Evolutionary conservation across 345 rosid genomes (phyloP), one percentile per base, ranked within the genome.

Genomic region (Lepidium africanum): DNA sequence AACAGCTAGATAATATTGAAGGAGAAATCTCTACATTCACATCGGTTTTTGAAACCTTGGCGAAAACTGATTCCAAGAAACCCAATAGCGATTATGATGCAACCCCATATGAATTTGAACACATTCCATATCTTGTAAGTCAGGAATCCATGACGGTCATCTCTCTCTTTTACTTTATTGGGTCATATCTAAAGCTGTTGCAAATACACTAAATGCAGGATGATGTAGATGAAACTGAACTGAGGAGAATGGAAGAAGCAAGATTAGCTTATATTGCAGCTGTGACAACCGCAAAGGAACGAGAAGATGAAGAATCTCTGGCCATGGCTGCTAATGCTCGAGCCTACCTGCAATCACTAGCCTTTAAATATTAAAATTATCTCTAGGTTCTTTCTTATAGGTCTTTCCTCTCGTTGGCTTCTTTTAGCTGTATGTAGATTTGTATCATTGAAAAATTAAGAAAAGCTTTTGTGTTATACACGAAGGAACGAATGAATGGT

Each of bases 221-320:
- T 55, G 80, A 76, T 64, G 71, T 76, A 40, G 78, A 75, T 64
- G 83, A 74, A 16, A 40, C 40, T n/a, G 87, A 81, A 41, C 73
- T 77, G 74, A 80, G 74, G 68, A 74, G 82, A 72, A 80, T 91
- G 87, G 96, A 94, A 82, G 91, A 87, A 77, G 97, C 96, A 38
- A 83, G 89, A 69, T 51, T 76, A 76, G 88, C 91, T 9, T 94
- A 91, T 63, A 42, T 82, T 60, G 78, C 81, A 57, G 96, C 99
- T 14, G 78, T 89, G 78, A 84, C 79, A 13, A 66, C 75, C 2
- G 91, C 87, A 45, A 89, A 84, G 76, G 88, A 91, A 73, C 81
- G 71, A 70, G 89, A 81, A 82, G 96, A 91, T 64, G 99, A 87
- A 75, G 92, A 82, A 75, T 91, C 99, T 37, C 50, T 87, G 37